Conservation (phyloP, 2,329 filamentous ascomycete genomes). For the Aspergillus niger region DNA sequence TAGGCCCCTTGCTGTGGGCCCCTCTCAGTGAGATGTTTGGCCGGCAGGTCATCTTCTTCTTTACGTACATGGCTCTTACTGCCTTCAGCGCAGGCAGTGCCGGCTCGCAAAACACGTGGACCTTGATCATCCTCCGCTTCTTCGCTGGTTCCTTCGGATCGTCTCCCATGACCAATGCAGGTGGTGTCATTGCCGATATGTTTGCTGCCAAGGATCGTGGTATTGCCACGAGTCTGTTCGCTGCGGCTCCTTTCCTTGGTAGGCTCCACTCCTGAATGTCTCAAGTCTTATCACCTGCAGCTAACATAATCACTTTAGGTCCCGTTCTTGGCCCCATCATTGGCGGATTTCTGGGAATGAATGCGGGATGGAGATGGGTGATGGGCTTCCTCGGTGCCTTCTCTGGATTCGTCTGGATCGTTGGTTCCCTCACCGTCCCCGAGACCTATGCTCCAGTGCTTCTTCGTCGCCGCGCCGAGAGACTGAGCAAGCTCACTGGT, state of each 20-base stretch:
- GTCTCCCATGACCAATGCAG: slow-evolving; percentile 63
- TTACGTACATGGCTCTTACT: slow-evolving; percentile 49
- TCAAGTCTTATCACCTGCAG: not conserved
- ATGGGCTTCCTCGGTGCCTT: slow-evolving; percentile 65
- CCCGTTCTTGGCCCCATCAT: slow-evolving; percentile 66
- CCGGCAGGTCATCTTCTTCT: slow-evolving; percentile 38
- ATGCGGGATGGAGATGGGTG: slow-evolving; percentile 70
- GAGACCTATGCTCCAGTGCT: slow-evolving; percentile 54
- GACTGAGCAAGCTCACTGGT: slow-evolving; percentile 52
- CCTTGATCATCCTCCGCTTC: slow-evolving; percentile 68
- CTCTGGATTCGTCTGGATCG: slow-evolving; percentile 59
- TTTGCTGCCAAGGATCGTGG: slow-evolving; percentile 58
- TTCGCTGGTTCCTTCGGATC: slow-evolving; percentile 65
- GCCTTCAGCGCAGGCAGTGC: slow-evolving; percentile 64
- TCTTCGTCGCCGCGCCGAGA: slow-evolving; percentile 52
- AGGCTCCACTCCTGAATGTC: not conserved
- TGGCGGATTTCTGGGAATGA: slow-evolving; percentile 66
- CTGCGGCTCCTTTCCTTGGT: slow-evolving; percentile 66
- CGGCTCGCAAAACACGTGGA: slow-evolving; percentile 59
- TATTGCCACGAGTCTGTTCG: slow-evolving; percentile 64
- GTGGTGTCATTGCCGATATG: slow-evolving; percentile 65
- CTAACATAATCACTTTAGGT: slow-evolving; percentile 30
- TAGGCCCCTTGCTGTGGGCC: slow-evolving; percentile 49
- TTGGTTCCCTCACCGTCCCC: slow-evolving; percentile 33
- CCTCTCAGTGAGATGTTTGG: slow-evolving; percentile 43